Percentiles rank a stretch among this genome's conserved stretches.
These are phyloP conservation scores for Talaromyces trachyspermus DNA, from an alignment of 495 filamentous ascomycete species.

Conservation along the genomic window DNA sequence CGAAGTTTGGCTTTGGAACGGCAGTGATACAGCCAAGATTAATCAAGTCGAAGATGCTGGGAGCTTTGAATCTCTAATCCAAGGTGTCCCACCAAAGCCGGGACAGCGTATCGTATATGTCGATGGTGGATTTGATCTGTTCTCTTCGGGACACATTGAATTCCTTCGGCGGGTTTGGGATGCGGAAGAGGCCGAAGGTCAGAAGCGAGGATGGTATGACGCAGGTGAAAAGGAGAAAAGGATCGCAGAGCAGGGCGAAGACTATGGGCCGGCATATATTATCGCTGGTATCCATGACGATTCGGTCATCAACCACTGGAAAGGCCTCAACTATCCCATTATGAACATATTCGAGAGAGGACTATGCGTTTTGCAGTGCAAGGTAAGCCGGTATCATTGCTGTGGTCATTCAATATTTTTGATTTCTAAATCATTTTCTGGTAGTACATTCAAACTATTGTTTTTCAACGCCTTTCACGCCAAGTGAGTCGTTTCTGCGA, in stretches of 20 bases:
- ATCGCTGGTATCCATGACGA: conserved; percentile 92
- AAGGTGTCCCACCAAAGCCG: conserved; percentile 56
- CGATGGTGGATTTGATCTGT: conserved; percentile 94
- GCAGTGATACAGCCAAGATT: conserved; percentile 45
- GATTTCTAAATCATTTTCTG: not conserved
- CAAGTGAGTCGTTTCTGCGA: conserved; percentile 65
- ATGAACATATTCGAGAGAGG: conserved; percentile 98
- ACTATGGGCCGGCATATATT: conserved; percentile 77
- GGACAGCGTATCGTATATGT: conserved; percentile 90
- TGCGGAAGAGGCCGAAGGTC: conserved; percentile 60
- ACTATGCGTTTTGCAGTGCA: conserved; percentile 90
- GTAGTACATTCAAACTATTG: conserved; percentile 77
- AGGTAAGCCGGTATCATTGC: conserved; percentile 61
- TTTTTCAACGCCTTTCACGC: conserved; percentile 88
- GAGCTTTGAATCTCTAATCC: conserved; percentile 54
- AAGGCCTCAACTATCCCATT: conserved; percentile 96
- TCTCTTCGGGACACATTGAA: conserved; percentile 93
- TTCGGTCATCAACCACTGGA: conserved; percentile 87
- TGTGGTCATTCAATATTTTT: too few species aligned
- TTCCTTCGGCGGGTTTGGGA: conserved; percentile 72
- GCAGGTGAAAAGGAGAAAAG: conserved; percentile 53
- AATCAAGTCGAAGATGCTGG: conserved; percentile 46
- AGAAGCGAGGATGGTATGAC: conserved; percentile 64
- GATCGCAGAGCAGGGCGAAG: conserved; percentile 49
- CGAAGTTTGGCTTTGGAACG: conserved; percentile 74